These are phyloP conservation scores for Verticillium albo-atrum DNA, from an alignment of 2,329 filamentous ascomycete species.

Conservation along the genomic window DNA sequence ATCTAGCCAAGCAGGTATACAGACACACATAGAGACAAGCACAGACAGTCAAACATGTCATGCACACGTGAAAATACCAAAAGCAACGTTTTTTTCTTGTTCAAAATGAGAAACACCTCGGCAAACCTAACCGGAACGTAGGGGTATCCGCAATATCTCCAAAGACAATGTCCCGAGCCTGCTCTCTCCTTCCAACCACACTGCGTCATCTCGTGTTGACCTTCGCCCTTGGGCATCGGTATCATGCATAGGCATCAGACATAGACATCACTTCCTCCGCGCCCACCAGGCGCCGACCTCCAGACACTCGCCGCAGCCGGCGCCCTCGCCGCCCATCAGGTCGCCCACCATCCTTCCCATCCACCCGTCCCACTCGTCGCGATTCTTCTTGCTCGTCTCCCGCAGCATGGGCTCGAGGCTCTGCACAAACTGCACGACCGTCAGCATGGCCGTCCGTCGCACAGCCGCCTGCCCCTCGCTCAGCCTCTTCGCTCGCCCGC, in stretches of 20 bases:
- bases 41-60: background rate
- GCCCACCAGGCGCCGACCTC: constrained; percentile 85
- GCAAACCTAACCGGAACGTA: background rate
- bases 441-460: constrained; percentile 73
- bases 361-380: constrained; percentile 92
- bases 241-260: too few relatives aligned
- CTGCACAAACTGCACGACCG: constrained; percentile 78
- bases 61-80: background rate
- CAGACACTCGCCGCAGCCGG: constrained; percentile 80
- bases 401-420: constrained; percentile 78
- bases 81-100: background rate
- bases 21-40: background rate
- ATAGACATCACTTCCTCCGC: constrained; percentile 61
- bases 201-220: background rate
- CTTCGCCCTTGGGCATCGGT: too few relatives aligned
- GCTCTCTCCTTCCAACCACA: background rate
- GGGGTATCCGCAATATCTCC: constrained; percentile 4
- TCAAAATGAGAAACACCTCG: background rate
- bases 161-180: background rate
- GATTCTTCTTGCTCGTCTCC: constrained; percentile 78
- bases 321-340: constrained; percentile 72
- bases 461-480: constrained; percentile 68
- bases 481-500: constrained; percentile 44
- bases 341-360: constrained; percentile 82
- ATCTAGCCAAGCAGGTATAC: background rate